Percentiles rank a stretch among this genome's conserved stretches.
Evolutionary conservation across 2,329 filamentous ascomycete genomes (phyloP).

Genomic region (Trichoderma endophyticum): DNA sequence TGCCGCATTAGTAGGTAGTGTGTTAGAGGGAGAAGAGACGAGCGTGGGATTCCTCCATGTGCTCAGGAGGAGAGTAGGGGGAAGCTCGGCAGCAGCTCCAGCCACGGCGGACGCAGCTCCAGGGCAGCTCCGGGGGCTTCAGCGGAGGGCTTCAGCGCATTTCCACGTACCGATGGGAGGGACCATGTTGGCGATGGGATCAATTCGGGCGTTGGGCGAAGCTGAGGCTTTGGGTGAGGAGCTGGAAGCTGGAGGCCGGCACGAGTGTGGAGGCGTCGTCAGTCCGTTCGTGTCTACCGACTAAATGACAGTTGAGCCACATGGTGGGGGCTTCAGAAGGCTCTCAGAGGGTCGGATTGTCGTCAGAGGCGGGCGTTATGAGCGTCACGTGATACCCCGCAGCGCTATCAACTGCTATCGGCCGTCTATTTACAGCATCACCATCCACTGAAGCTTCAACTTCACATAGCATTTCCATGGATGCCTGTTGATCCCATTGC

Average conservation of each 20-base stretch:
- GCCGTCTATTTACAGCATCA: background rate
- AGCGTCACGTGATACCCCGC: constrained; percentile 41
- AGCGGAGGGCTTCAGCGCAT: background rate
- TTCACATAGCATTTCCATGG: background rate
- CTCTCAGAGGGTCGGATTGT: constrained; percentile 22
- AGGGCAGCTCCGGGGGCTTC: background rate
- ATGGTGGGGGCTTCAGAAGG: constrained; percentile 30
- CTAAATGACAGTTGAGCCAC: background rate
- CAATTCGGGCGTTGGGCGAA: constrained; percentile 15
- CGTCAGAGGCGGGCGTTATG: constrained; percentile 37
- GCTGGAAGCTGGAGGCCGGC: constrained; percentile 13
- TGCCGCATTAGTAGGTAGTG: background rate
- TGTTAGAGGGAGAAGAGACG: background rate
- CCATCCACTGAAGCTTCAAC: background rate
- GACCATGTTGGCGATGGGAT: constrained; percentile 42
- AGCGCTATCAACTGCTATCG: constrained; percentile 12
- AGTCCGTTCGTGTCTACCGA: background rate
- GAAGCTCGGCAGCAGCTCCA: constrained; percentile 13
- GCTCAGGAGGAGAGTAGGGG: background rate
- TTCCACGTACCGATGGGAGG: constrained; percentile 52
- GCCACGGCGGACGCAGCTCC: background rate
- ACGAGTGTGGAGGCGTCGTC: constrained; percentile 20
- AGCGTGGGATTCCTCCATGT: background rate
- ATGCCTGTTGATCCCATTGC: background rate
- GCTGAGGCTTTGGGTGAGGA: background rate